Base-by-base conservation (phyloP, 2,329 filamentous ascomycete genomes). In the Tricladium varicosporioides region DNA sequence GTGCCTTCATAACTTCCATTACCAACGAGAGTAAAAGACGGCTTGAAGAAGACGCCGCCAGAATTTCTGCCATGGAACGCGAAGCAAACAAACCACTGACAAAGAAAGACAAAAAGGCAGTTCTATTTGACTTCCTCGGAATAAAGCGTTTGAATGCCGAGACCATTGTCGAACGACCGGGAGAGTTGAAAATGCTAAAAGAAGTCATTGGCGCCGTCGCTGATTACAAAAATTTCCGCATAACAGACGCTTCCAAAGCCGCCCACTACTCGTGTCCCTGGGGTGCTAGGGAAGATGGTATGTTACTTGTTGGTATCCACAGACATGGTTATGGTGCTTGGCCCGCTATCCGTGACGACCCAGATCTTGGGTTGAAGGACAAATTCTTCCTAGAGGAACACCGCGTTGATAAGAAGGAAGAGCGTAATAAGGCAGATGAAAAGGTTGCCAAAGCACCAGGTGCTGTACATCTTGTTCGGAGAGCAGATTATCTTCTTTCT, bases 361-460 rank as follows among this genome's bases (percentile, higher is more conserved):
- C 84, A 1, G 92, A 97, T 32, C 83, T 99, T 18, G 89, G 86
- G 8, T 86, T 99, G 76, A 77, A 79, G 1, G 92, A 96, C 67
- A 97, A 97, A 69, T 90, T 97, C 71, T 99, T 96, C 76, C 77
- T 99, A 1, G 94, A 99, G 71, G 95, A 99, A 73, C 92, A 97
- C 72, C 89, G 93, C n/a, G 93, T 97, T 15, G 94, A 96, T 72
- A 94, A 95, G 76, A 97, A 97, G 72, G 92, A 94, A 67, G 92
- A 97, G 72, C 88, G 94, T 36, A 89, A 80, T 68, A 91, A 91
- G 67, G 84, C 78, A 14, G 87, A 91, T 15, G 76, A 83, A 61
- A 85, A 85, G 67, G 80, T 80, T 15, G 89, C 90, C 36, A 95
- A 96, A 68, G 96, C 93, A 2, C 94, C 94, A 3, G 94, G 94